A percentile compares a stretch with the other conserved stretches of the same genome.
phyloP scores from a whole-genome alignment of 805 yeast species.

The Candida anglica region DNA sequence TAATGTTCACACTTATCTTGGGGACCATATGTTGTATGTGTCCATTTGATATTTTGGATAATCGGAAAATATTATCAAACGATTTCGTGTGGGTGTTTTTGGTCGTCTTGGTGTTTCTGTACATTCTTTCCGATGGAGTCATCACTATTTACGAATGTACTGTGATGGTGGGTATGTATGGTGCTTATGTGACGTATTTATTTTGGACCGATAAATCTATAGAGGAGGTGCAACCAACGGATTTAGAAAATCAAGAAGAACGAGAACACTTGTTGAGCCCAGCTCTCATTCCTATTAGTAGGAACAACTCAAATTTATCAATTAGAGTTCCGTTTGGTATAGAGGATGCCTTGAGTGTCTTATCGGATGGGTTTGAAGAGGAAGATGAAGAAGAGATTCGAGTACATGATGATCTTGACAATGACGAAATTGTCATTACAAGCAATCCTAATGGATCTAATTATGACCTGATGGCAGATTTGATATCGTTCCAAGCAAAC shows the following conservation, averaged over 20 bases:
- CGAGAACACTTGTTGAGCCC: too few species aligned
- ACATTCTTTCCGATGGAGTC: constrained; percentile 29
- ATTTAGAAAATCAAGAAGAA: neutral
- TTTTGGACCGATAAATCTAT: constrained; percentile 5
- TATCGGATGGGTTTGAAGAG: neutral
- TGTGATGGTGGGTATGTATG: constrained; percentile 19
- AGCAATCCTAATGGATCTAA: neutral
- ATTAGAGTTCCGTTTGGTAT: too few species aligned
- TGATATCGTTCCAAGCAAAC: neutral
- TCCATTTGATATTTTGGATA: constrained; percentile 18
- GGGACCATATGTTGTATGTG: constrained; percentile 24
- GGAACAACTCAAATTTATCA: too few species aligned
- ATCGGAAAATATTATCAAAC: constrained; percentile 14
- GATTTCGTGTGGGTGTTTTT: constrained; percentile 28
- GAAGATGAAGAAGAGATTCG: neutral
- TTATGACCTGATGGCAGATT: too few species aligned
- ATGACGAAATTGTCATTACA: neutral
- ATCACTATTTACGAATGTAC: constrained; percentile 28
- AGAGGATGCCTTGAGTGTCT: constrained; percentile 4
- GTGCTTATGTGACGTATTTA: constrained; percentile 20
- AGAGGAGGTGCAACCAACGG: neutral
- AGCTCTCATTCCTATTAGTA: too few species aligned
- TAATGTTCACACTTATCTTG: constrained; percentile 29
- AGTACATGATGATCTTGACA: neutral
- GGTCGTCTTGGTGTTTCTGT: constrained; percentile 21